Base-by-base conservation (phyloP, 345 rosid genomes). In the Eucalyptus viminalis region DNA sequence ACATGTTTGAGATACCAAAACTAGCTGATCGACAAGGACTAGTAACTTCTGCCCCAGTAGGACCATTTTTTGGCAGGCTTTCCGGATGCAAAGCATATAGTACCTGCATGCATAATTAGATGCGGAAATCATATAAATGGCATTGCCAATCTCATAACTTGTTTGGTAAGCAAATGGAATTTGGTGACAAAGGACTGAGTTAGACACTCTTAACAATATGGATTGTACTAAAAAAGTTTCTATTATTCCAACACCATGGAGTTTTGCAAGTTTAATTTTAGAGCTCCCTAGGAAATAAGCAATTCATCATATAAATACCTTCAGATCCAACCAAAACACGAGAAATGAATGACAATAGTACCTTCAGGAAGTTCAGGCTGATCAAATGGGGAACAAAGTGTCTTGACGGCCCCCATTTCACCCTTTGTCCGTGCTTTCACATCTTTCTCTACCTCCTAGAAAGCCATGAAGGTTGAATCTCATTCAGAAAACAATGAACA, bases 1-100 rank as follows among this genome's bases (percentile, higher is more conserved):
- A 27, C 88, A 86, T 47, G 19, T 14, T n/a, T 54, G 22, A 11
- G 65, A 50, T 6, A 60, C 69, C 13, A 54, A 86, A 86, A 60
- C 19, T 51, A 88, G 49, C 19, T 69, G 21, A 12, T 27, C 8
- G 8, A 49, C 45, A 44, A 8, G 49, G 34, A 72, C 90, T 92
- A 97, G 91, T 98, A 98, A 94, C 99, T 98, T 94, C 98, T 96
- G 89, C 99, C 99, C 99, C 99, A 98, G 89, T 95, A 98, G 53
- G 97, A 96, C 99, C 99, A 98, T 88, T 92, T 97, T 91, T 91
- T 97, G 2, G 99, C 99, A 14, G 98, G 98, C 93, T 97, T 98
- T 72, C 98, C 98, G 3, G 98, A 97, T 22, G 96, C 99, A 92
- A 97, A 97, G 91, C 99, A 97, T 40, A 69, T 87, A 8, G 98